These are phyloP conservation scores for Piper betle DNA, from an alignment of 164 flowering plant species.

Conservation along the genomic window DNA sequence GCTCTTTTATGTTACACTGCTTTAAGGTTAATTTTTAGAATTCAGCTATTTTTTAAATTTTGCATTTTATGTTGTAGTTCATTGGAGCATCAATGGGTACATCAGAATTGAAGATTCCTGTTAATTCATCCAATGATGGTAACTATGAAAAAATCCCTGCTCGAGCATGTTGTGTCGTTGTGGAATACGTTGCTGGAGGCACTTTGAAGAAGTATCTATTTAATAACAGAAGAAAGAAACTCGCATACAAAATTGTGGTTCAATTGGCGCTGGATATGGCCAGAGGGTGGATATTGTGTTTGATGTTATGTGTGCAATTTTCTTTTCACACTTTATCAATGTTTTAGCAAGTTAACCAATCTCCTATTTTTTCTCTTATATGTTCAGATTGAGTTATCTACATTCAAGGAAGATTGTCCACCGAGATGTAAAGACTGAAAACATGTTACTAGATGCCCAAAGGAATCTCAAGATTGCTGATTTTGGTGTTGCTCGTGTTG, in stretches of 20 bases:
- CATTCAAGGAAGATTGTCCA: constrained; percentile 76
- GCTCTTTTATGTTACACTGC: too few species aligned
- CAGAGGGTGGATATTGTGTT: constrained; percentile 12
- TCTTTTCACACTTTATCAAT: neutral
- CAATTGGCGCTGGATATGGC: constrained; percentile 20
- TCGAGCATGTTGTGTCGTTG: constrained; percentile 89
- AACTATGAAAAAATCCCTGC: constrained; percentile 30
- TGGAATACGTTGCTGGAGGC: constrained; percentile 81
- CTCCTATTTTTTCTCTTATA: constrained; percentile 1
- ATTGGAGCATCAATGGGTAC: constrained; percentile 94
- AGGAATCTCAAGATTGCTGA: constrained; percentile 69
- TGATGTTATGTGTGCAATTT: neutral
- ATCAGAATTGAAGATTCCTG: constrained; percentile 61
- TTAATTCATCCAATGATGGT: constrained; percentile 16
- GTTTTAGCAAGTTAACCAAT: neutral
- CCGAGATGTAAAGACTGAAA: constrained; percentile 80
- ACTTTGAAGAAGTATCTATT: constrained; percentile 34
- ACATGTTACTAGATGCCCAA: constrained; percentile 47
- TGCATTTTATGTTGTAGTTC: constrained; percentile 31
- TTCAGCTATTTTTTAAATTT: neutral
- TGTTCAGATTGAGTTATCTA: constrained; percentile 63
- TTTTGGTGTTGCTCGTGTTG: constrained; percentile 92
- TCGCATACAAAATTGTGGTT: constrained; percentile 15
- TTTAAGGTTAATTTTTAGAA: neutral
- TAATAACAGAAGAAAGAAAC: constrained; percentile 12